Percentiles rank a stretch among this genome's conserved stretches.
Evolutionary conservation across 1,284 basidiomycete genomes (phyloP).

Genomic region (Ceratobasidium sp.): DNA sequence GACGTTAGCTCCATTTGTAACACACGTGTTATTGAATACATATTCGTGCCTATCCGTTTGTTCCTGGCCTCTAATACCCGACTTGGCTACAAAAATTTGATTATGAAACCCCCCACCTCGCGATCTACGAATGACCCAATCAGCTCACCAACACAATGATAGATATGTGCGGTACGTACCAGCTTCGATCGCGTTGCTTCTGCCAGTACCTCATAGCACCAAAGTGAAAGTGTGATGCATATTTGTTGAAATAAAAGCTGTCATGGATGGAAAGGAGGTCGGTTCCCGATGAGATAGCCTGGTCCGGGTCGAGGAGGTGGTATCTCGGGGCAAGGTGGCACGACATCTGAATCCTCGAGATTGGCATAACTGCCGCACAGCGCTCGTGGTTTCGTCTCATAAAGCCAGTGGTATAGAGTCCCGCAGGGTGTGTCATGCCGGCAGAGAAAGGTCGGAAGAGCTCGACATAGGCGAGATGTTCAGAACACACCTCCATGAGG

Average conservation of each 20-base stretch:
- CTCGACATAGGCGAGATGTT: slow-evolving; percentile 13
- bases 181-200: not conserved
- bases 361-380: not conserved
- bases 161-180: too few species aligned
- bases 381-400: not conserved
- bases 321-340: slow-evolving; percentile 16
- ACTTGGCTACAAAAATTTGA: too few species aligned
- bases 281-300: not conserved
- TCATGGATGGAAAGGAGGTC: not conserved
- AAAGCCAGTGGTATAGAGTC: not conserved
- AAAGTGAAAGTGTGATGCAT: not conserved
- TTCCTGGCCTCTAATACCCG: too few species aligned
- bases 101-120: too few species aligned
- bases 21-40: too few species aligned
- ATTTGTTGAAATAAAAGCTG: slow-evolving; percentile 18
- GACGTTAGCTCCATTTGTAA: too few species aligned
- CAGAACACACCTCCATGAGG: not conserved
- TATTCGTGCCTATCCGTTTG: too few species aligned
- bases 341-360: not conserved
- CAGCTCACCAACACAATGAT: too few species aligned
- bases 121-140: too few species aligned
- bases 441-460: not conserved
- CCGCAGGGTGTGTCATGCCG: not conserved
- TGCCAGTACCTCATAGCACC: not conserved
- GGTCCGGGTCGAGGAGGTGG: not conserved